A percentile compares a stretch with the other conserved stretches of the same genome.
phyloP scores from a whole-genome alignment of 2,329 filamentous ascomycete genomes.

The Aspergillus fructus region DNA sequence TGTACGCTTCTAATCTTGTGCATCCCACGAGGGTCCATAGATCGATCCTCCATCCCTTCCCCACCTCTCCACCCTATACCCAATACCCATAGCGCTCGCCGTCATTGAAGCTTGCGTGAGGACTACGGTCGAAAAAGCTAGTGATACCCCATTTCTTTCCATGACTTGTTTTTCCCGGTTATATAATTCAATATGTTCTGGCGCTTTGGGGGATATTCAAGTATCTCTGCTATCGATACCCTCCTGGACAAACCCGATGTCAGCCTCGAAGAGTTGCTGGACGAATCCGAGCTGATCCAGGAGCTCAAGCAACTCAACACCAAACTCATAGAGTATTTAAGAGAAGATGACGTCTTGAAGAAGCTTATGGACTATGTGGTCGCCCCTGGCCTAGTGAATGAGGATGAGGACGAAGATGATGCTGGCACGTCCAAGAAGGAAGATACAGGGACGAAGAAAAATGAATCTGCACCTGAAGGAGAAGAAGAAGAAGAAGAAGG shows the following conservation, averaged over 20 bases:
- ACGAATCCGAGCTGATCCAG: constrained; percentile 94
- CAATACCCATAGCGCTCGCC: constrained; percentile 30
- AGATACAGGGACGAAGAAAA: constrained; percentile 26
- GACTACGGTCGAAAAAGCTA: constrained; percentile 21
- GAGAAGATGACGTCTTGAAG: constrained; percentile 81
- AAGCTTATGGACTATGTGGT: constrained; percentile 88
- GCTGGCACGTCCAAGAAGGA: constrained; percentile 40
- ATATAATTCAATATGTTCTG: constrained; percentile 83
- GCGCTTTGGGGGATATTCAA: constrained; percentile 98
- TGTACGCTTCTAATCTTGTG: constrained; percentile 10
- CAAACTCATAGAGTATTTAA: constrained; percentile 93
- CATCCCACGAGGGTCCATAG: constrained; percentile 16
- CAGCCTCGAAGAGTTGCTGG: constrained; percentile 89
- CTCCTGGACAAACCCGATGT: constrained; percentile 95
- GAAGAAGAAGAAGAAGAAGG: constrained; percentile 23
- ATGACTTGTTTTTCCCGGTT: constrained; percentile 36
- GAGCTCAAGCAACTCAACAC: constrained; percentile 98
- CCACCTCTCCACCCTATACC: constrained; percentile 22
- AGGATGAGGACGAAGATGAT: constrained; percentile 53
- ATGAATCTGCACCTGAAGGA: constrained; percentile 34
- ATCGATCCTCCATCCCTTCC: constrained; percentile 13
- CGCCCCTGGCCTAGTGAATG: constrained; percentile 61
- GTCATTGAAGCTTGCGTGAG: constrained; percentile 27
- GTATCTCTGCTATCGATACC: constrained; percentile 92
- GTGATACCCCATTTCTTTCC: constrained; percentile 26